phyloP scores from a whole-genome alignment of 1,284 basidiomycete species.

The Cutaneotrichosporon sp. region DNA sequence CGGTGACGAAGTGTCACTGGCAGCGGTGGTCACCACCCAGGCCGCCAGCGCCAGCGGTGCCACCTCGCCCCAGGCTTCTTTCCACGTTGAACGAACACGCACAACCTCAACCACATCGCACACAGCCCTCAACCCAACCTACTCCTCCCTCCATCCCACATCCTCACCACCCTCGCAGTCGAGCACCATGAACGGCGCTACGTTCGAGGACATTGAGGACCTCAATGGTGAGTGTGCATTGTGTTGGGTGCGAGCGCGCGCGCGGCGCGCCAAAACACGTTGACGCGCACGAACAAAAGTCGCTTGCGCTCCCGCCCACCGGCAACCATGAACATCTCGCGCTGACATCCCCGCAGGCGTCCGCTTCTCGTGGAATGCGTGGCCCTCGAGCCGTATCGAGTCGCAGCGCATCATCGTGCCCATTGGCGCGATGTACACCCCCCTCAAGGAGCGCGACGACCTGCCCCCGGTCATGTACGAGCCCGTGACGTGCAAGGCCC shows the following conservation, averaged over 20 bases:
- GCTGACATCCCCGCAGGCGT: constrained; percentile 57
- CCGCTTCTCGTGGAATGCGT: constrained; percentile 94
- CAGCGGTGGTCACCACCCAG: no score
- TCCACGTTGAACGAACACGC: not conserved
- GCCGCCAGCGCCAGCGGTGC: no score
- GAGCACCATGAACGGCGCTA: constrained; percentile 39
- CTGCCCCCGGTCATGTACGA: constrained; percentile 95
- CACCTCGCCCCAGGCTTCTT: no score
- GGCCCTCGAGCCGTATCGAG: constrained; percentile 96
- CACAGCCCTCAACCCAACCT: not conserved
- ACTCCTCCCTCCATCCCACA: constrained; percentile 1
- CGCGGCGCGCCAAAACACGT: not conserved
- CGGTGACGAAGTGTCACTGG: constrained; percentile 2
- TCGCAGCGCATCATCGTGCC: constrained; percentile 96
- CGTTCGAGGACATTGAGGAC: constrained; percentile 56
- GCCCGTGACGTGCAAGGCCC: constrained; percentile 96
- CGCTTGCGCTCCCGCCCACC: not conserved
- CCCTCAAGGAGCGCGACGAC: constrained; percentile 90
- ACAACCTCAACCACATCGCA: not conserved
- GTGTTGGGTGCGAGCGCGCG: not conserved
- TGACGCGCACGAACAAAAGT: not conserved
- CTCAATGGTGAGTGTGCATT: constrained; percentile 53
- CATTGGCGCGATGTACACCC: constrained; percentile 95
- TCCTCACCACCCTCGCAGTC: not conserved
- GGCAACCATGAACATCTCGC: not conserved